Evolutionary conservation across 345 rosid genomes (phyloP), one percentile per base, ranked within the genome.

Genomic region (Pistacia vera): DNA sequence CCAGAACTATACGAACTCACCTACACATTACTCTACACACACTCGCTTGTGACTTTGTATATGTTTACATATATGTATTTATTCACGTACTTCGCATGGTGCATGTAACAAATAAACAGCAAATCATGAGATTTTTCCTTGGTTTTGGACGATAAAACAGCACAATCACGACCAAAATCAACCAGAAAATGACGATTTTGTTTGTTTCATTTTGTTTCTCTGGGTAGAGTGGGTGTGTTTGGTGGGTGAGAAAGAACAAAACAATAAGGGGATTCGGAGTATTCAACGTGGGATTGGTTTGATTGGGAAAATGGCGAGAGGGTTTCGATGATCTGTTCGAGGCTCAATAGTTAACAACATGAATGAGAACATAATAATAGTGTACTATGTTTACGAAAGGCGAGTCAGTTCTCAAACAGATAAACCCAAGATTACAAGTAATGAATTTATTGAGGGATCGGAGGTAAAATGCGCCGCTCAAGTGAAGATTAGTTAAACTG

Each of bases 51-150:
- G 3, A 17, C 17, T 68, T 6, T 28, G 4, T 60, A 41, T 57
- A 10, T 11, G 44, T 44, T 35, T 33, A 70, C 13, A 60, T 62
- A 30, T 62, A 62, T 62, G 55, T 51, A 8, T 59, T 35, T 41
- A 75, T 78, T 79, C 80, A 81, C 83, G 85, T 79, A 79, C 57
- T 14, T 52, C 51, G 28, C 75, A 36, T 58, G 71, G 72, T 85
- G 85, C 86, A 80, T 85, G 88, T 67, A 58, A 61, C 41, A 18
- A 72, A 35, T 46, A 75, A 57, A 11, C 68, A 54, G 78, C 28
- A 55, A 69, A 70, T 54, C 78, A 69, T 65, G 48, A 72, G 56
- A 66, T 22, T 46, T 73, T 46, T 18, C 35, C 51, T 12, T 56
- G 44, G 49, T 80, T 62, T 61, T 49, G n/a, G n/a, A 18, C 55